Conservation (phyloP, 1,284 basidiomycete genomes). For the Puccinia polysora region DNA sequence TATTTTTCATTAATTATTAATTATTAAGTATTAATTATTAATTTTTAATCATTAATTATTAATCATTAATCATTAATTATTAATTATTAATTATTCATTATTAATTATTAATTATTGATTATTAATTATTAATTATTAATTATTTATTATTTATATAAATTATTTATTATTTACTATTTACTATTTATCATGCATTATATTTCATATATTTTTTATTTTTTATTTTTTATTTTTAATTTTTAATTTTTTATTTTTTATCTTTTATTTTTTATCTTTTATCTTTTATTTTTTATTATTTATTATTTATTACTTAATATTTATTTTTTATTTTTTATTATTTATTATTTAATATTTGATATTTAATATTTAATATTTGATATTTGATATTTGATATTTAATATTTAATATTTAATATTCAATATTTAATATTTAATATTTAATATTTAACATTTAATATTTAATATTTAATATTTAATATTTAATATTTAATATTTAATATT, state of each 20-base stretch:
- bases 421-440: background rate
- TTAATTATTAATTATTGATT: too few species aligned
- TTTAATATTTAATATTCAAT: background rate
- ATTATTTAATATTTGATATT: background rate
- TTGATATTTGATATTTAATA: background rate
- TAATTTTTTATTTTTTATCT: background rate
- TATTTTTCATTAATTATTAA: too few species aligned
- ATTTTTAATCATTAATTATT: too few species aligned
- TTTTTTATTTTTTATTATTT: background rate
- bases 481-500: background rate
- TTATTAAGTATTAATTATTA: too few species aligned
- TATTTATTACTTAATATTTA: background rate
- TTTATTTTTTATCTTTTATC: background rate
- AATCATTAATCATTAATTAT: too few species aligned
- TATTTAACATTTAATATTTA: background rate
- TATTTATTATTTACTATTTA: too few species aligned
- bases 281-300: background rate
- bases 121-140: too few species aligned
- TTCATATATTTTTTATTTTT: background rate
- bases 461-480: background rate
- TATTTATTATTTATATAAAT: too few species aligned
- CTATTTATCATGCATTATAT: too few species aligned
- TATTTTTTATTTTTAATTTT: background rate
- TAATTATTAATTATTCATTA: too few species aligned
- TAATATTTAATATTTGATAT: background rate